phyloP scores from a whole-genome alignment of 192 early-diverging fungal species.

The Coemansia sp. region DNA sequence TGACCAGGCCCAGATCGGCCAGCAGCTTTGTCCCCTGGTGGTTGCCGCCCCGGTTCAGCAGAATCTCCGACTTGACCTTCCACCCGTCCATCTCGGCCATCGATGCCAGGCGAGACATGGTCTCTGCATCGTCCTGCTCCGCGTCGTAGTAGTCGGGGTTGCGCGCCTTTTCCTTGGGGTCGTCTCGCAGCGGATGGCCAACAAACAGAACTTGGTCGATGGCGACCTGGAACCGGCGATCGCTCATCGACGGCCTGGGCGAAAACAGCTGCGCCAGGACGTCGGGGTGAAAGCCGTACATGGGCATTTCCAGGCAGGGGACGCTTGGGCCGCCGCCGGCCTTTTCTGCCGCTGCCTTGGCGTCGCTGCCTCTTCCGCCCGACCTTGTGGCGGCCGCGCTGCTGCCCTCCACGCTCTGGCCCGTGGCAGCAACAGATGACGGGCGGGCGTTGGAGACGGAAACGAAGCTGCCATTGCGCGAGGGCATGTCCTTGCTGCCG shows the following conservation, averaged over 20 bases:
- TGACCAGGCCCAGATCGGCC: constrained; percentile 44
- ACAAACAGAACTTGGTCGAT: constrained; percentile 86
- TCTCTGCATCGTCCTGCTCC: constrained; percentile 57
- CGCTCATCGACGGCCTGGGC: constrained; percentile 76
- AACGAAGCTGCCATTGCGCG: constrained; percentile 8
- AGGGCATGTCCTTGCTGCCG: constrained; percentile 3
- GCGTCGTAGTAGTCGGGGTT: constrained; percentile 64
- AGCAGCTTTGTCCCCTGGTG: constrained; percentile 40
- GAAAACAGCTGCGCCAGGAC: constrained; percentile 84
- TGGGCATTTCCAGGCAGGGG: constrained; percentile 27
- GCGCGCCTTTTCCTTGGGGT: constrained; percentile 47
- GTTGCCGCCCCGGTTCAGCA: constrained; percentile 21
- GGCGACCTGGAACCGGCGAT: constrained; percentile 79
- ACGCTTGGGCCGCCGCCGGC: background rate
- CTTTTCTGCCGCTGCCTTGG: background rate
- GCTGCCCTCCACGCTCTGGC: background rate
- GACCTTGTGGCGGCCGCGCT: background rate
- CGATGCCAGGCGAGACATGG: constrained; percentile 37
- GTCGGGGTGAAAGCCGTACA: constrained; percentile 70
- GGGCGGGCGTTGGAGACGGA: background rate
- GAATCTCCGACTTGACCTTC: constrained; percentile 37
- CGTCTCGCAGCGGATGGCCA: constrained; percentile 63
- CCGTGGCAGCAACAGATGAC: background rate
- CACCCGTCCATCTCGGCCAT: constrained; percentile 38
- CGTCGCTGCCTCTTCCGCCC: background rate